Evolutionary conservation across 1,284 basidiomycete species (phyloP), one percentile per base, ranked within the genome.

Genomic region (Ustilago shanxiensis): DNA sequence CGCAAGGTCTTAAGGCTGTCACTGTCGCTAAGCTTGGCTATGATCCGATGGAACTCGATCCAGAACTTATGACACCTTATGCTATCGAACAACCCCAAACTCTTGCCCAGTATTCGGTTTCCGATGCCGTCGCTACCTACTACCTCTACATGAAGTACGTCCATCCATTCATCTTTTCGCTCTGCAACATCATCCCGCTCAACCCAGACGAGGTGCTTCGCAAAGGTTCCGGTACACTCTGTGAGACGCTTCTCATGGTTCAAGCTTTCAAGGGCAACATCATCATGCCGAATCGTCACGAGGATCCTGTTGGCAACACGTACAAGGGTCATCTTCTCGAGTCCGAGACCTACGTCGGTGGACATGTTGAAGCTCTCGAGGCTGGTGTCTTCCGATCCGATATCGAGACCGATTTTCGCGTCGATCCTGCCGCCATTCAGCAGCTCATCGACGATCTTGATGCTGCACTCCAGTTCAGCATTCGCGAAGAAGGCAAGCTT

Each of bases 61-160:
- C 97, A 0, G 97, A 99, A 84, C 89, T 99, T 47, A 99, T 99
- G 97, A 99, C 97, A 24, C 97, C 97, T 92, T 99, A 99, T 87
- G 97, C 97, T 0, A 89, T 94, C 84, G 97, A 99, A 84, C 95
- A 97, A 82, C 97, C 97, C 0, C 95, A 99, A 85, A 88, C 91
- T 1, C 91, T 99, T 13, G 96, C 97, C 0, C 93, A 96, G 83
- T 99, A 99, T 87, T 99, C 97, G 79, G 97, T 99, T 29, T 99
- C 97, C 86, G 97, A 99, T 89, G 97, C 97, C 1, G 97, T 99
- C 5, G 97, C 97, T 24, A 99, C 97, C 1, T 99, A 99, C 87
- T 99, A 99, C 86, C 90, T 99, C 52, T 99, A 99, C 89, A 99
- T 99, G 97, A 99, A 99, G 94, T 99, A 99, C 85, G 95, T 99